These are phyloP conservation scores for Anthoceros angustus DNA, from an alignment of 225 moss, liverwort and hornwort species.

Conservation along the genomic window DNA sequence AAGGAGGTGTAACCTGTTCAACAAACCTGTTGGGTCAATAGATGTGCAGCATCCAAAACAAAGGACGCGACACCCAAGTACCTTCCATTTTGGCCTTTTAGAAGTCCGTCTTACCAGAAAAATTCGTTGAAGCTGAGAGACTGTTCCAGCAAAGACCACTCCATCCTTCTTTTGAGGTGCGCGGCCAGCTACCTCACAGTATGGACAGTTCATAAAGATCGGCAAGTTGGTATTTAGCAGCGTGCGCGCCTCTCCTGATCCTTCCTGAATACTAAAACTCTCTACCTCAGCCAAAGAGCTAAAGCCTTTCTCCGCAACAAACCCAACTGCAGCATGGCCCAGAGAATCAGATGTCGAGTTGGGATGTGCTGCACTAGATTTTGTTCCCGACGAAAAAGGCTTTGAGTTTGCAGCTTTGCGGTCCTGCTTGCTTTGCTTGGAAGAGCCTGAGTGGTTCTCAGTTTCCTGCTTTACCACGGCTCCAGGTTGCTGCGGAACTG, in stretches of 20 bases:
- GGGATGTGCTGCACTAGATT: neutral
- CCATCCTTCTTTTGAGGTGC: constrained; percentile 35
- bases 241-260: constrained; percentile 54
- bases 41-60: neutral
- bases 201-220: constrained; percentile 81
- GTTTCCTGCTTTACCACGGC: constrained; percentile 11
- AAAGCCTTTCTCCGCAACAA: constrained; percentile 6
- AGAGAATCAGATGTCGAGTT: neutral
- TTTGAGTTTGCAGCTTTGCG: constrained; percentile 18
- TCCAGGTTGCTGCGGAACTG: constrained; percentile 12
- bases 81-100: neutral
- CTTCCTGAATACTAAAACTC: constrained; percentile 33
- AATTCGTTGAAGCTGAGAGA: constrained; percentile 92
- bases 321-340: neutral
- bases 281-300: constrained; percentile 22
- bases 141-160: constrained; percentile 46
- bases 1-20: constrained; percentile 68
- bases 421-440: constrained; percentile 15
- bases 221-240: constrained; percentile 75
- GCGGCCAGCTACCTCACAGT: constrained; percentile 54
- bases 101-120: constrained; percentile 41
- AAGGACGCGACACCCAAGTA: neutral
- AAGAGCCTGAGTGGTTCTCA: constrained; percentile 5
- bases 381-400: constrained; percentile 7
- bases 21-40: constrained; percentile 9